Evolutionary conservation across 208 protist species (phyloP), one percentile per base, ranked within the genome.

Genomic region (Blechomonas ayalai): DNA sequence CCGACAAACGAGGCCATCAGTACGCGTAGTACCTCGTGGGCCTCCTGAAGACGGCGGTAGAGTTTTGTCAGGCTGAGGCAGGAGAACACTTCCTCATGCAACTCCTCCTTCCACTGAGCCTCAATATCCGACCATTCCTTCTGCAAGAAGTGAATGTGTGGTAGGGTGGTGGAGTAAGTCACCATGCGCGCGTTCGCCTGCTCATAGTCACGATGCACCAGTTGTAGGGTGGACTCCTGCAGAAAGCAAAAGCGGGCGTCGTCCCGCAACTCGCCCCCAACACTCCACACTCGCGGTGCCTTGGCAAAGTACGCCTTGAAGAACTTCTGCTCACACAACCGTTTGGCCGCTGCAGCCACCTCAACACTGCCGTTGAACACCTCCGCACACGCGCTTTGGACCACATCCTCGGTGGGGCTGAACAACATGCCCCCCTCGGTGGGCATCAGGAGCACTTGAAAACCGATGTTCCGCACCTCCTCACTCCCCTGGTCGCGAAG

Each of bases 1-100:
- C 87, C 82, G 3, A 95, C 81, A 57, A 88, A 85, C 0, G 87
- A 87, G 7, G 87, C 70, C 52, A 90, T 95, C 19, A 95, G 59
- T n/a, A 88, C 81, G 24, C 79, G 72, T 34, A 92, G 54, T 2
- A 80, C 66, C 47, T 90, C 77, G 25, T 90, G 73, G 2, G 83
- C 88, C 24, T 85, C 76, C 44, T 92, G 82, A 3, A 92, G 52
- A 31, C 82, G 75, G 6, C 52, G 60, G 40, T 92, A 95, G 15
- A 91, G 27, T 42, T 86, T 89, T 13, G 69, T 57, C 27, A 93
- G 46, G 13, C 56, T 89, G 18, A 51, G 28, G 9, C 63, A 79
- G 0, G 73, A 77, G 20, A 90, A 51, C 9, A 61, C 32, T 18
- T 57, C 48, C 45, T 92, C 82, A 18, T 49, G 49, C 7, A 52